These are phyloP conservation scores for Eucalyptus tenuipes DNA, from an alignment of 345 rosid genomes.

Conservation along the genomic window DNA sequence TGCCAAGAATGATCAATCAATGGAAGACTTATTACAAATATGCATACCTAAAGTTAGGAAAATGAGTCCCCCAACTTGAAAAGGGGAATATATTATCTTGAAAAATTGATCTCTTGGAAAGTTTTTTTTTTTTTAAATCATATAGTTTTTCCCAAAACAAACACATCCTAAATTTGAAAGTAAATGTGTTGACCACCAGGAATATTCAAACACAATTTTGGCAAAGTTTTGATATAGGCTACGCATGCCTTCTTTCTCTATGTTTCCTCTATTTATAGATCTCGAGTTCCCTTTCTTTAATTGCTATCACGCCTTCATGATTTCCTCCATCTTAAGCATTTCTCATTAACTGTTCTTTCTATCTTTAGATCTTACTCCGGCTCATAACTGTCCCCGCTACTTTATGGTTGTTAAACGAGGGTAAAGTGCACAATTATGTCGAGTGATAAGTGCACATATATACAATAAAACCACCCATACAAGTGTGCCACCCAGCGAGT, in stretches of 20 bases:
- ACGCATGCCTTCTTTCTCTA: not conserved
- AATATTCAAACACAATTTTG: not conserved
- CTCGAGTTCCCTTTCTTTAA: not conserved
- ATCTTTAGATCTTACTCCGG: not conserved
- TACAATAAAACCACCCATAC: too few species aligned
- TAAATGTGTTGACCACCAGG: accelerated
- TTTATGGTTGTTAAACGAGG: too few species aligned
- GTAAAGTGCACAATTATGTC: too few species aligned
- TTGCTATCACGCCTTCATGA: not conserved
- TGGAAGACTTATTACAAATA: accelerated
- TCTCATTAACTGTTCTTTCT: not conserved
- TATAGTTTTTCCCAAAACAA: too few species aligned
- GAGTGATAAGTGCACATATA: too few species aligned
- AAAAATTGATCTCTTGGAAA: too few species aligned
- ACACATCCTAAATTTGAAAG: not conserved
- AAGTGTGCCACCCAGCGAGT: too few species aligned
- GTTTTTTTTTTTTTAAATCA: accelerated
- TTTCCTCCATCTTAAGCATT: not conserved
- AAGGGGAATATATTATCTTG: not conserved
- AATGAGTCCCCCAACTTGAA: not conserved
- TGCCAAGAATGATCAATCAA: not conserved
- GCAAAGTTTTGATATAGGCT: not conserved
- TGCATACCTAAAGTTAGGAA: not conserved
- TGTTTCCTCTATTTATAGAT: not conserved
- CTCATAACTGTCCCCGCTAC: too few species aligned